Conservation (phyloP, 2,329 filamentous ascomycete genomes). For the Teratosphaeria pseudoeucalypti region DNA sequence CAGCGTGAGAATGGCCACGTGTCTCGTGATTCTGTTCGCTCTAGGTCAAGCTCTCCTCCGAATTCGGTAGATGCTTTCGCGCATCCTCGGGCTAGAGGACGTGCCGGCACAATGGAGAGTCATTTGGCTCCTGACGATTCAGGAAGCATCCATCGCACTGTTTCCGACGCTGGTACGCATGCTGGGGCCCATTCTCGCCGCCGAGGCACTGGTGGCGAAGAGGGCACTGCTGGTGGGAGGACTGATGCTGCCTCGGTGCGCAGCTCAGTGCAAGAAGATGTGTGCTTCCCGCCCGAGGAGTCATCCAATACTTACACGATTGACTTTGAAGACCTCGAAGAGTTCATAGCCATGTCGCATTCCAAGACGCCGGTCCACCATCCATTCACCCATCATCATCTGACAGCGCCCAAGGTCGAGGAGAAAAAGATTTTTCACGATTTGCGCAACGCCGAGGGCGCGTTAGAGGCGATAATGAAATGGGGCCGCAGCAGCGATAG, state of each 20-base stretch:
- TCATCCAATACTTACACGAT: slow-evolving; percentile 71
- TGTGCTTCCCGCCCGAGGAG: slow-evolving; percentile 77
- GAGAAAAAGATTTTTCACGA: slow-evolving; percentile 49
- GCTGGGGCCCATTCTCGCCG: slow-evolving; percentile 48
- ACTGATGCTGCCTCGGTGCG: slow-evolving; percentile 53
- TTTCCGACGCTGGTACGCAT: slow-evolving; percentile 43
- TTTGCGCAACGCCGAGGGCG: slow-evolving; percentile 34
- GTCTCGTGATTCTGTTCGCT: slow-evolving; percentile 32
- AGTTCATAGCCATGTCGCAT: slow-evolving; percentile 61
- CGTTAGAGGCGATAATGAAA: slow-evolving; percentile 14
- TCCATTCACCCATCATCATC: slow-evolving; percentile 26
- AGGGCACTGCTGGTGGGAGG: slow-evolving; percentile 46
- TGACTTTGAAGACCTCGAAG: slow-evolving; percentile 89
- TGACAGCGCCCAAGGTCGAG: slow-evolving; percentile 15
- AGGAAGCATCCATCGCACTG: slow-evolving; percentile 56
- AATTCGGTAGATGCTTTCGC: slow-evolving; percentile 98
- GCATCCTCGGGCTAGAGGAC: slow-evolving; percentile 74
- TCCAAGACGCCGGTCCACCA: slow-evolving; percentile 37
- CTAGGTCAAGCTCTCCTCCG: slow-evolving; percentile 71
- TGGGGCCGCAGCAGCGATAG: slow-evolving; percentile 22
- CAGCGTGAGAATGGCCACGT: slow-evolving; percentile 9
- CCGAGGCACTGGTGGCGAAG: slow-evolving; percentile 49
- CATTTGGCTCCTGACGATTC: slow-evolving; percentile 44
- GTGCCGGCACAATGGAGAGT: slow-evolving; percentile 57
- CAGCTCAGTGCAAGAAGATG: slow-evolving; percentile 72